phyloP scores from a whole-genome alignment of 768 basidiomycete genomes.

The Candolleomyces eurysporus region DNA sequence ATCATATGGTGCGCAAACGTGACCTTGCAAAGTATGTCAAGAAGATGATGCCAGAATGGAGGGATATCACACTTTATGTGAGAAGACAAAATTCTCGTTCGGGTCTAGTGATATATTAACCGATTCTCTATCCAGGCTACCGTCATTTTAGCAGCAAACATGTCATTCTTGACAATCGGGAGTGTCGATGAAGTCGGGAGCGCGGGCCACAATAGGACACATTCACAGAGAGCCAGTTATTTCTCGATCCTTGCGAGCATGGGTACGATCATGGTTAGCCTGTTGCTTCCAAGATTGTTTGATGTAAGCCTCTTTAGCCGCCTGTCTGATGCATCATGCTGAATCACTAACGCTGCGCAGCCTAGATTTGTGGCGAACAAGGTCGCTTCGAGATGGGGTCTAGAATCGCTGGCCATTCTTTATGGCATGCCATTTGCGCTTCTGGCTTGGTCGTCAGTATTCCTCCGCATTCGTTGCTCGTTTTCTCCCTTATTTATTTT shows the following conservation, averaged over 20 bases:
- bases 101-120: neutral
- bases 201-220: neutral
- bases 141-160: slow-evolving; percentile 13
- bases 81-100: neutral
- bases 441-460: slow-evolving; percentile 10
- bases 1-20: slow-evolving; percentile 35
- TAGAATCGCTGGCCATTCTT: slow-evolving; percentile 12
- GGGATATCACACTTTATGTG: slow-evolving; percentile 46
- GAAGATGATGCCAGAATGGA: slow-evolving; percentile 40
- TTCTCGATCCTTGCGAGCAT: slow-evolving; percentile 13
- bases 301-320: slow-evolving; percentile 18
- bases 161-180: slow-evolving; percentile 13
- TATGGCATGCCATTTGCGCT: slow-evolving; percentile 12
- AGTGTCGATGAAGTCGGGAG: slow-evolving; percentile 6
- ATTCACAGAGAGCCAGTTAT: slow-evolving; percentile 13
- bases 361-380: slow-evolving; percentile 1
- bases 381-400: slow-evolving; percentile 1
- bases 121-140: neutral
- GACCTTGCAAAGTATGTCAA: slow-evolving; percentile 38
- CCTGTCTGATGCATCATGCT: neutral
- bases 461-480: neutral
- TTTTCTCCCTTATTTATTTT: neutral
- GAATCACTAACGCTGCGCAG: neutral
- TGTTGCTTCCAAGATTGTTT: slow-evolving; percentile 8
- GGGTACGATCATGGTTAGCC: slow-evolving; percentile 10